Evolutionary conservation across 2,329 filamentous ascomycete genomes (phyloP).

Genomic region (Colletotrichum nymphaeae): DNA sequence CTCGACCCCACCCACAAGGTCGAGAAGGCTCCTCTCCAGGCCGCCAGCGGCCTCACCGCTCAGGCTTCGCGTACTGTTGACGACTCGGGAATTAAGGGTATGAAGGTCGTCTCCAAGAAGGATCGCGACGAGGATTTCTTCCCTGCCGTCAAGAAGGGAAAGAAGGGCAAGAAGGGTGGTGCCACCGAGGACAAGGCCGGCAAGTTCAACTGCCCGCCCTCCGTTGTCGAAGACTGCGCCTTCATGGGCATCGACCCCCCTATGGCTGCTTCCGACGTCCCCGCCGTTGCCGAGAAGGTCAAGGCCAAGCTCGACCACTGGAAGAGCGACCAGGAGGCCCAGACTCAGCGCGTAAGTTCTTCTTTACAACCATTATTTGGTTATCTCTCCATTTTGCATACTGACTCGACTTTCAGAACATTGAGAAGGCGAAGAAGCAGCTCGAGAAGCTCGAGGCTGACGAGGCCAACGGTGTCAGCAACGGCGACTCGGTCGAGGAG

Average conservation of each 20-base stretch:
- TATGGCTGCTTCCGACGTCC: constrained; percentile 85
- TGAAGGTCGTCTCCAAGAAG: constrained; percentile 85
- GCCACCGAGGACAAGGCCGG: constrained; percentile 57
- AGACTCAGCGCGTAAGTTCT: constrained; percentile 87
- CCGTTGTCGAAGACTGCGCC: constrained; percentile 89
- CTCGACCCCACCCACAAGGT: constrained; percentile 80
- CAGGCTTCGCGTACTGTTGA: constrained; percentile 87
- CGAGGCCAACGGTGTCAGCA: constrained; percentile 62
- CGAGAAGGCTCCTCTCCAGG: constrained; percentile 75
- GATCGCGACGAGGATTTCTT: constrained; percentile 90
- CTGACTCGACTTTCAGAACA: constrained; percentile 74
- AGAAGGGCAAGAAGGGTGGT: constrained; percentile 84
- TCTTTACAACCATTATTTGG: not conserved
- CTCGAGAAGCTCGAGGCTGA: constrained; percentile 87
- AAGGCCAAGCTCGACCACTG: constrained; percentile 91
- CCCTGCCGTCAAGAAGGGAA: constrained; percentile 83
- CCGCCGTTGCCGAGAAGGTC: constrained; percentile 85
- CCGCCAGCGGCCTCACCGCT: constrained; percentile 80
- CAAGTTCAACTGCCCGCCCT: constrained; percentile 85
- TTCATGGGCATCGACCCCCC: constrained; percentile 89
- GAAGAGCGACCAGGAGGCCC: constrained; percentile 89
- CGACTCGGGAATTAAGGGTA: constrained; percentile 85
- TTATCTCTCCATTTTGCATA: constrained; percentile 13
- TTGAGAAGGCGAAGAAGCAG: constrained; percentile 95
- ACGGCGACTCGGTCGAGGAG: constrained; percentile 65